Base-by-base conservation (phyloP, 2,329 filamentous ascomycete species). In the Verticillium longisporum region DNA sequence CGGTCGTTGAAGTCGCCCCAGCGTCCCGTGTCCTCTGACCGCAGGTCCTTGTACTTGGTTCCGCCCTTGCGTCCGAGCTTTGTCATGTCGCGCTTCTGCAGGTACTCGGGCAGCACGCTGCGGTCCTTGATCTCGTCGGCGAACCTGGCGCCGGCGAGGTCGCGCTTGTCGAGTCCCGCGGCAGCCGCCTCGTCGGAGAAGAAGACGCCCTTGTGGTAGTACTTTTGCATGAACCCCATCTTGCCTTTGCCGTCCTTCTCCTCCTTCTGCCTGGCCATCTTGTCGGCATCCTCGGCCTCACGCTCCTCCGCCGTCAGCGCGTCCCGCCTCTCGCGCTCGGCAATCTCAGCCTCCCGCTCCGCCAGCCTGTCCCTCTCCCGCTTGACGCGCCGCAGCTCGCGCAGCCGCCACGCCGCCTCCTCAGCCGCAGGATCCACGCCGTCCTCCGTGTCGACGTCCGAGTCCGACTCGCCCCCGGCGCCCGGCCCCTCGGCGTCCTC, bases 141-240 rank as follows among this genome's bases (percentile, higher is more conserved):
- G 67, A 95, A 96, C 58, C 85, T 80, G 1, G 88, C 85, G 14
- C 93, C 93, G 85, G 96, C 96, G 66, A 97, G 82, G 71, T 97
- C 91, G 56, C 95, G 83, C 70, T 88, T 84, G 65, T 90, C 87
- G 55, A 97, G 79, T 1, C 91, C 91, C 64, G 90, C 86, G 15
- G 86, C 86, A 67, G 88, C 86, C 58, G 88, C 83, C 68, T 96
- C 90, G 59, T 93, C 91, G 66, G 89, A 90, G 79, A 91, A 98
- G 78, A 98, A 99, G 15, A 95, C 95, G 57, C 95, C 95, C 77
- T 93, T 94, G 81, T 99, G 95, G 75, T 91, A 93, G 78, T 98
- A 99, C 72, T 93, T 92, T 71, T 97, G 93, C 90, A 98, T 91
- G 73, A 87, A 97, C 1, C 84, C 84, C 82, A 95, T 91, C 75